Conservation (phyloP, 2,329 filamentous ascomycete species). For the Gyromitra esculenta region DNA sequence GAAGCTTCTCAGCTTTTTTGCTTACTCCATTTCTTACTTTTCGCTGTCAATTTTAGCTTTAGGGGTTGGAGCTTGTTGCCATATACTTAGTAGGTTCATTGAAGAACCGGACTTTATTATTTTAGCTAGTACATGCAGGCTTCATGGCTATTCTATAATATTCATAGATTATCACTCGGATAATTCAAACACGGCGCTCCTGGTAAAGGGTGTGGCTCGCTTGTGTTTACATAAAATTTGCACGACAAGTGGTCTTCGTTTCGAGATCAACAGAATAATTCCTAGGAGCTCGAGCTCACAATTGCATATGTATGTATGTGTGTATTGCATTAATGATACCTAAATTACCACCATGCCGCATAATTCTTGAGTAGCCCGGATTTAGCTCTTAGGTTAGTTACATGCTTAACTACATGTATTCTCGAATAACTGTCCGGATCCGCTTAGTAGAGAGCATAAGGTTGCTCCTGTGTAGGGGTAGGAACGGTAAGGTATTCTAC, state of each 20-base stretch:
- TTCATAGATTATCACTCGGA: slow-evolving; percentile 26
- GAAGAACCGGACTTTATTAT: no score
- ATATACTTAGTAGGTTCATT: no score
- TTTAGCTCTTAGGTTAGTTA: neutral
- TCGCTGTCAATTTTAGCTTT: no score
- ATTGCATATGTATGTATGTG: no score
- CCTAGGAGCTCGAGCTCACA: no score
- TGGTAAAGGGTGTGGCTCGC: neutral
- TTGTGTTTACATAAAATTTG: neutral
- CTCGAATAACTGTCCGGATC: neutral
- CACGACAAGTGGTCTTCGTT: neutral
- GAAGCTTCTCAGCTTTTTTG: no score
- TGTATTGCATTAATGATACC: no score
- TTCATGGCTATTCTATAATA: neutral
- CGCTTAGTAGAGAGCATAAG: neutral
- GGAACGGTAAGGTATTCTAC: neutral
- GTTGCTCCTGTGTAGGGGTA: neutral
- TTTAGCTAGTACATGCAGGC: neutral
- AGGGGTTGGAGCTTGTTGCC: no score
- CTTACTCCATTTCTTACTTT: no score
- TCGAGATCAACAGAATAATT: no score
- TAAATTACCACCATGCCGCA: neutral
- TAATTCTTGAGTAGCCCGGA: neutral
- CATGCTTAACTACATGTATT: neutral
- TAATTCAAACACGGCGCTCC: neutral